phyloP scores from a whole-genome alignment of 805 yeast genomes.

The Kodamaea jinghongensis region DNA sequence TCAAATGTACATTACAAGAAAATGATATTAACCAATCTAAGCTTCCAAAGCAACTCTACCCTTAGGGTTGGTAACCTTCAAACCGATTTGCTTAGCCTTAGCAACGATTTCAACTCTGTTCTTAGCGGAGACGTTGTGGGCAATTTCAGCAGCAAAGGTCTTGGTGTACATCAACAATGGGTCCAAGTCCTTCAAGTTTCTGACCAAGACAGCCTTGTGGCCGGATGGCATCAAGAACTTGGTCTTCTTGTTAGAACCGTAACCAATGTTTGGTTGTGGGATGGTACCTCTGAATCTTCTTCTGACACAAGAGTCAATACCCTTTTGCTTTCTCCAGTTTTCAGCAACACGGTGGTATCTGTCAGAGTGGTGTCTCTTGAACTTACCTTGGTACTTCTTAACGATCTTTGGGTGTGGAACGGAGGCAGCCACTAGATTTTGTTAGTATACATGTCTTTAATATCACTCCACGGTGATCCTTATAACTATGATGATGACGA shows the following conservation, averaged over 20 bases:
- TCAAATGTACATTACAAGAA: slow-evolving; percentile 9
- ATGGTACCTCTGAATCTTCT: slow-evolving; percentile 99
- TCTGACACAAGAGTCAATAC: slow-evolving; percentile 99
- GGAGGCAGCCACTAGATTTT: slow-evolving; percentile 80
- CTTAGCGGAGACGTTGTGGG: slow-evolving; percentile 97
- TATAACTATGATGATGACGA: neutral
- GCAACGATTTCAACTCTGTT: slow-evolving; percentile 96
- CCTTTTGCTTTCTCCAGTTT: slow-evolving; percentile 99
- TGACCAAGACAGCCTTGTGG: slow-evolving; percentile 94
- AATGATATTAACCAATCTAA: slow-evolving; percentile 42
- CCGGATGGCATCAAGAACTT: slow-evolving; percentile 95
- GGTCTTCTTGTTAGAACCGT: slow-evolving; percentile 99
- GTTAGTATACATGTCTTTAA: slow-evolving; percentile 19
- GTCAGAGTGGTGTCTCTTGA: slow-evolving; percentile 99
- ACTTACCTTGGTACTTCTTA: slow-evolving; percentile 98
- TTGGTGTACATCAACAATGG: slow-evolving; percentile 94
- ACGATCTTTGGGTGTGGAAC: slow-evolving; percentile 99
- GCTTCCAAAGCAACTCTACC: slow-evolving; percentile 98
- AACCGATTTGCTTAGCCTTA: slow-evolving; percentile 97
- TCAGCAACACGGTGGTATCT: slow-evolving; percentile 97
- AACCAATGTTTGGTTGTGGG: slow-evolving; percentile 99
- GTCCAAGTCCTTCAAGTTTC: slow-evolving; percentile 92
- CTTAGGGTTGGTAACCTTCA: slow-evolving; percentile 98
- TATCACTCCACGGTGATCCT: neutral
- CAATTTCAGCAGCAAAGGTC: slow-evolving; percentile 99